A percentile compares a stretch with the other conserved stretches of the same genome.
phyloP scores from a whole-genome alignment of 2,329 filamentous ascomycete genomes.

The Lizonia empirigonia region DNA sequence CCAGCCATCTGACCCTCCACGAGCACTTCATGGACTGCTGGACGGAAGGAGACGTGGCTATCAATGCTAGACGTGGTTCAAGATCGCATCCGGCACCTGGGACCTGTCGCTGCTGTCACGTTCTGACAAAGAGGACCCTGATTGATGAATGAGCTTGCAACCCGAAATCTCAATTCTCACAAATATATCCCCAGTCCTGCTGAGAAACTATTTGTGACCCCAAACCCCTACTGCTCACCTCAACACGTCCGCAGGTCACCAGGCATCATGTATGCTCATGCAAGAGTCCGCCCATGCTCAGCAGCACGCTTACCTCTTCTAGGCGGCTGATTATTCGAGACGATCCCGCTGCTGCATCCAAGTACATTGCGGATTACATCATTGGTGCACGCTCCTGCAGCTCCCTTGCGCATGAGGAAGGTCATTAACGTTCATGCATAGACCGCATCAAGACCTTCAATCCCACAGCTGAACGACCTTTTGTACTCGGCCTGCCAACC shows the following conservation, averaged over 20 bases:
- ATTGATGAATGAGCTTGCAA: slow-evolving; percentile 25
- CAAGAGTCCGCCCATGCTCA: slow-evolving; percentile 22
- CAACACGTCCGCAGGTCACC: slow-evolving; percentile 18
- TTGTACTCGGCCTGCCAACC: slow-evolving; percentile 82
- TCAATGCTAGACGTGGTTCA: slow-evolving; percentile 14
- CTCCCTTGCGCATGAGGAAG: slow-evolving; percentile 27
- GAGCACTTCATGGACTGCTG: slow-evolving; percentile 18
- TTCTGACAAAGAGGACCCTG: slow-evolving; percentile 33
- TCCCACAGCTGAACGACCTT: slow-evolving; percentile 73
- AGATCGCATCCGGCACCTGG: slow-evolving; percentile 27
- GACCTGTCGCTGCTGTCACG: slow-evolving; percentile 29
- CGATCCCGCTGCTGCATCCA: slow-evolving; percentile 69
- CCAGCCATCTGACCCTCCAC: slow-evolving; percentile 27
- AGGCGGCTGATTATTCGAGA: slow-evolving; percentile 88
- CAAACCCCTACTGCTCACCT: slow-evolving; percentile 14
- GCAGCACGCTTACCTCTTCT: slow-evolving; percentile 36
- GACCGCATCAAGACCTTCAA: slow-evolving; percentile 79
- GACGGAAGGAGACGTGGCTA: slow-evolving; percentile 13
- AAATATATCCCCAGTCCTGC: slow-evolving; percentile 24
- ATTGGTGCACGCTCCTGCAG: slow-evolving; percentile 58
- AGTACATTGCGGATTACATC: slow-evolving; percentile 81
- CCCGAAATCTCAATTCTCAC: slow-evolving; percentile 7
- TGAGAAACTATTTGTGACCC: slow-evolving; percentile 1
- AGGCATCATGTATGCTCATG: slow-evolving; percentile 43
- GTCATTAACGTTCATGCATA: slow-evolving; percentile 45